phyloP scores from a whole-genome alignment of 2,329 filamentous ascomycete genomes.

The Colletotrichum cuscutae region DNA sequence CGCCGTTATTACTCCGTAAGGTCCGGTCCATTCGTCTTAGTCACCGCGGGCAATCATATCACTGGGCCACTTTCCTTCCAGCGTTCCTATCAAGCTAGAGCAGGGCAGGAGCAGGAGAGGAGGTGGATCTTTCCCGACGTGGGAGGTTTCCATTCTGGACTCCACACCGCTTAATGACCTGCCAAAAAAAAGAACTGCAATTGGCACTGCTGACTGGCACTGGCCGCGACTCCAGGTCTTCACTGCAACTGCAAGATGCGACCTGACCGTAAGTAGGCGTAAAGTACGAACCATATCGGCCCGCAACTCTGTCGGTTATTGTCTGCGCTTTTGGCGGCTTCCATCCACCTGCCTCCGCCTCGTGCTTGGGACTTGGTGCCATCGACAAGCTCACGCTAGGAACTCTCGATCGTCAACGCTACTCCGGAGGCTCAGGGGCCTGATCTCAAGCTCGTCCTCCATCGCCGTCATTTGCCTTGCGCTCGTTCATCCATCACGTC shows the following conservation, averaged over 20 bases:
- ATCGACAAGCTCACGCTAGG: constrained; percentile 10
- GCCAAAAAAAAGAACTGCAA: background rate
- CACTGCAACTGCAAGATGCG: background rate
- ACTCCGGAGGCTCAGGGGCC: constrained; percentile 18
- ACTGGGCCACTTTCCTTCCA: background rate
- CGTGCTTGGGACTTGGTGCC: background rate
- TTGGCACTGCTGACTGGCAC: background rate
- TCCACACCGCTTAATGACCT: background rate
- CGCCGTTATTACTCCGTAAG: background rate
- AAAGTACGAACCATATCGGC: background rate
- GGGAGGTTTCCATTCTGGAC: background rate
- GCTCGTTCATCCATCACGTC: background rate
- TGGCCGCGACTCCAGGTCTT: background rate
- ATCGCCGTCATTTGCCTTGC: background rate
- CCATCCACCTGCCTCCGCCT: background rate
- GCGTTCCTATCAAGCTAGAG: background rate
- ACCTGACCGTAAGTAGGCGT: no score
- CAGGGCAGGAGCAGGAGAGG: background rate
- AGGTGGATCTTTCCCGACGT: background rate
- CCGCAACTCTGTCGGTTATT: constrained; percentile 6
- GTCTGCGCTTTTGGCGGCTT: constrained; percentile 24
- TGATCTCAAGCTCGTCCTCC: constrained; percentile 18
- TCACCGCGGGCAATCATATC: background rate
- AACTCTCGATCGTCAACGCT: constrained; percentile 19
- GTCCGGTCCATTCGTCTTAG: background rate